Percentiles rank a stretch among this genome's conserved stretches.
Conservation (phyloP, 306 rosid genomes). For the Luffa aegyptiaca region DNA sequence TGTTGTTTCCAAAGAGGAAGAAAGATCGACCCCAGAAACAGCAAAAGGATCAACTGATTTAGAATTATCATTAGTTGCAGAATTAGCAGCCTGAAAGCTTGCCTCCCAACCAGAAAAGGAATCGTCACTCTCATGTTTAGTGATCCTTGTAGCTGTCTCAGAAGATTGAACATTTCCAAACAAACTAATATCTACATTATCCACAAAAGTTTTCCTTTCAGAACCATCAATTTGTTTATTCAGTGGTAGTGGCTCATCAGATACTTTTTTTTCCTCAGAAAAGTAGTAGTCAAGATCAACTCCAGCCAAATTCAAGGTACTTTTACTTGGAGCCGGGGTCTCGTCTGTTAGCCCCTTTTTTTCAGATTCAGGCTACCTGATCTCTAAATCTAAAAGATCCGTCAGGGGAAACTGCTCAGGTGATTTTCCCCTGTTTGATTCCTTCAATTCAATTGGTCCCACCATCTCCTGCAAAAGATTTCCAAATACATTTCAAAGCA, state of each 20-base stretch:
- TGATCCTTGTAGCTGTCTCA: slow-evolving; percentile 19
- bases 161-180: slow-evolving; percentile 44
- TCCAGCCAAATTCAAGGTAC: slow-evolving; percentile 43
- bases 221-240: slow-evolving; percentile 13
- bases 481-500: slow-evolving; percentile 3
- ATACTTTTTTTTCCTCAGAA: slow-evolving; percentile 19
- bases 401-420: slow-evolving; percentile 53
- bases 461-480: slow-evolving; percentile 58
- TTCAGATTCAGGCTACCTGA: slow-evolving; percentile 61
- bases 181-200: slow-evolving; percentile 36
- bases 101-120: slow-evolving; percentile 72
- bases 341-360: slow-evolving; percentile 20
- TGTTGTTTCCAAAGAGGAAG: slow-evolving; percentile 22
- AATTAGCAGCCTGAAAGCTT: slow-evolving; percentile 42
- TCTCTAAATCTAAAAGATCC: slow-evolving; percentile 63
- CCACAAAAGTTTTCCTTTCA: slow-evolving; percentile 22
- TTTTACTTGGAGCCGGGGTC: slow-evolving; percentile 24
- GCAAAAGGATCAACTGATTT: slow-evolving; percentile 30
- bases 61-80: slow-evolving; percentile 30
- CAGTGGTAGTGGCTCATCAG: slow-evolving; percentile 17
- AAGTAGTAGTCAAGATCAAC: slow-evolving; percentile 47
- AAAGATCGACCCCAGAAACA: slow-evolving; percentile 33
- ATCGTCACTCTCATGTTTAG: slow-evolving; percentile 31
- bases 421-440: slow-evolving; percentile 29
- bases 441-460: slow-evolving; percentile 28